Base-by-base conservation (phyloP, 2,329 filamentous ascomycete species). In the Scedosporium dehoogii region DNA sequence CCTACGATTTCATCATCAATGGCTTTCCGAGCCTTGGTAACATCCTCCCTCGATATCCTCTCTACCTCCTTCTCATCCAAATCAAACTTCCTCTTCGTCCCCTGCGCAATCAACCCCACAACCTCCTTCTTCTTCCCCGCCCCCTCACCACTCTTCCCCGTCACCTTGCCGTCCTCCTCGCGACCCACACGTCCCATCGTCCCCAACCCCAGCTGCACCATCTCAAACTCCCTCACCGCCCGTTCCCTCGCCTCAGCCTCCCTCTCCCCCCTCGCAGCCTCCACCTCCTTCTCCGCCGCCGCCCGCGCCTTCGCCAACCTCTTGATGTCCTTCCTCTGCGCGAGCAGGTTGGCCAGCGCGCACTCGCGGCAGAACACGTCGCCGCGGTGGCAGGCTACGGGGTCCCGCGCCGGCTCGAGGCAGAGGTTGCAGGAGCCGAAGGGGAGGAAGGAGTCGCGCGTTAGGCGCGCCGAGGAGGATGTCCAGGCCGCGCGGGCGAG, bases 301-400 rank as follows among this genome's bases (percentile, higher is more conserved):
- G 61, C 85, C 21, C 83, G 79, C 23, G 83, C 81, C 67, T 85
- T 88, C 64, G 91, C 90, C 2, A 90, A 71, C 0, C 94, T 85
- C 72, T 92, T 94, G 66, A 96, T 92, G 71, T 97, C 94, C 76
- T 92, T 90, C 68, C 91, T 88, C 74, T 99, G 93, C 1, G 91
- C 84, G 1, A 97, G 81, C n/a, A 99, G 86, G 69, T 97, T 96
- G 67, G 81, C 87, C 61, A 97, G 84, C 7, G 92, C 92, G 76
- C 93, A 99, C 77, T 97, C 94, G 68, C 91, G 87, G 74, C 93
- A 99, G 78, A 97, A 97, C 14, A 99, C 81, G 73, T 97, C 92
- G 65, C 93, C 93, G 66, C 87, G 84, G 2, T 83, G 79, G 74
- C 93, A 97, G 23, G 91, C 86, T 42, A 97, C 91, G 0, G 94